Evolutionary conservation across 2,329 filamentous ascomycete species (phyloP), one percentile per base, ranked within the genome.

Genomic region (Apiospora kogelbergensis): DNA sequence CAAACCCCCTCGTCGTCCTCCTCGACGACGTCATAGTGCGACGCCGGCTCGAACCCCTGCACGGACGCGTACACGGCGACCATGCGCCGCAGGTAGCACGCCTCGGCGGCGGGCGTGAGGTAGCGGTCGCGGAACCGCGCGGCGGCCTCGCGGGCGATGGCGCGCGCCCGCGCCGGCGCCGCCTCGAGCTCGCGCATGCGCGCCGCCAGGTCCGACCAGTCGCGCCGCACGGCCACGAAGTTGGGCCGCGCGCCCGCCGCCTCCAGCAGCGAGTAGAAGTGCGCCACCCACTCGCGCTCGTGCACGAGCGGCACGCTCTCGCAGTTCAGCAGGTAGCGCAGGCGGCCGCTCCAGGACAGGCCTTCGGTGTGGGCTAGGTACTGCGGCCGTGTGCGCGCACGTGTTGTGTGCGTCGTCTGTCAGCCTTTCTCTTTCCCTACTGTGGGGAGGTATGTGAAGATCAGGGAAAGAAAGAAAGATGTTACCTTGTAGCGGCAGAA

Each of bases 251-350:
- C 80, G 0, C 85, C 85, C 0, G 78, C 75, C 0, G 80, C 71
- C 4, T 80, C 70, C 40, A 86, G 74, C 1, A 84, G 80, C 0
- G 80, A 80, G 68, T 85, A 81, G 68, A 85, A 82, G 57, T 81
- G 81, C 71, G 85, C 82, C 6, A 81, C 78, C 82, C 83, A 87
- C 66, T 79, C 76, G 30, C 85, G 78, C 20, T 79, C 75, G 68
- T 86, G 85, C 40, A 83, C 79, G 44, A 87, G 76, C 40, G 85
- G 74, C 37, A 87, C 84, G 0, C 81, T 83, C 42, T 74, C 69
- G 73, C 85, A 88, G 70, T 85, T 84, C 66, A 86, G 81, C 0
- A 87, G 78, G 70, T 87, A 87, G 72, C 86, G 86, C 17, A 85
- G 81, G 3, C 84, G 82, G 3, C 85, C 85, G 9, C 85, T 87